Conservation (phyloP, 306 rosid species). For the Cucurbita argyrosperma region DNA sequence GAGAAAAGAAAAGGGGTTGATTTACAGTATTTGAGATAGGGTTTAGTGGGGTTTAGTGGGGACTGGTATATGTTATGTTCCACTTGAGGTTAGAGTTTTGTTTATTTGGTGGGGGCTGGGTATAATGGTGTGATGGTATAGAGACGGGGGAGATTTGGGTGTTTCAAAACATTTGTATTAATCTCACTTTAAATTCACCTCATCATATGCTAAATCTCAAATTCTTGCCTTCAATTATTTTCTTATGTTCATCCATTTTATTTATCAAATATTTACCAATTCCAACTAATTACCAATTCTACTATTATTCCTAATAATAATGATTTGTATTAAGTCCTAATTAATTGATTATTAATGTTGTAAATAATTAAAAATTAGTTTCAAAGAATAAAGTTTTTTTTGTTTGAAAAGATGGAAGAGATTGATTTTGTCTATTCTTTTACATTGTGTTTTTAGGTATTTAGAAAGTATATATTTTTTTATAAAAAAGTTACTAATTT, state of each 20-base stretch:
- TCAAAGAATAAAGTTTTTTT: no score
- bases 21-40: neutral
- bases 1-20: neutral
- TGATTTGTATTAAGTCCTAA: neutral
- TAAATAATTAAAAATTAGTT: no score
- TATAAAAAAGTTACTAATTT: neutral
- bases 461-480: neutral
- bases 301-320: no score
- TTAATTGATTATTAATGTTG: no score
- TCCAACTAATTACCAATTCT: neutral
- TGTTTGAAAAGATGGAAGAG: neutral
- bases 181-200: neutral
- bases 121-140: slow-evolving; percentile 8
- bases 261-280: neutral
- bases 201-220: neutral
- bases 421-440: neutral
- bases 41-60: neutral
- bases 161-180: slow-evolving; percentile 2
- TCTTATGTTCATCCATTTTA: no score
- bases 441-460: neutral
- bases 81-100: neutral
- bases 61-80: no score
- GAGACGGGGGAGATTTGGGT: slow-evolving; percentile 1
- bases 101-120: slow-evolving; percentile 6
- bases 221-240: neutral